Base-by-base conservation (phyloP, 2,329 filamentous ascomycete genomes). In the Plectosphaerella sp. region DNA sequence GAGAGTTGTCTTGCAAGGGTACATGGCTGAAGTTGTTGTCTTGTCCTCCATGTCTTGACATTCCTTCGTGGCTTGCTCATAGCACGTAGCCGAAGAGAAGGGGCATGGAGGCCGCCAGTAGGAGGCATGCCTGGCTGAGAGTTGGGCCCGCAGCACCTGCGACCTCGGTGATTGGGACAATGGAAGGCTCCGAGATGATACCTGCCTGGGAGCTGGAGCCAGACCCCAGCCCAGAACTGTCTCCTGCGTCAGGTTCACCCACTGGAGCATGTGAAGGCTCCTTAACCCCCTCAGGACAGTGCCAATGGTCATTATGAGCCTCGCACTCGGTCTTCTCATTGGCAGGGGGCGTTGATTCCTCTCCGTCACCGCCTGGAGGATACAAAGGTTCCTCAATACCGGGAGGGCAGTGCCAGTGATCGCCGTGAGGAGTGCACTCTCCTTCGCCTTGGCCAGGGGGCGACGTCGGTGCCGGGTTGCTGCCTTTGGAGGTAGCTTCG, bases 371-470 rank as follows among this genome's bases (percentile, higher is more conserved):
- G 12, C 15, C 15, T n/a, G 48, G 48, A 35, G 48, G 48, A 37
- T 18, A 3, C 4, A 39, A 20, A 11, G 48, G 48, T 24, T 43
- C 39, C 16, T 43, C 39, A 16, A 50, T 24, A 10, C 48, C 48
- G 14, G 22, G 22, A 28, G 48, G 48, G 24, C 55, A 55, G 25
- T 57, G 55, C 53, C 53, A 57, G 8, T 57, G 51, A 8, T 55
- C 47, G 14, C 39, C 43, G 20, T 57, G 53, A 3, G 55, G 50
- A 4, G 22, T 48, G 24, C 48, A 57, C 1, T 37, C 25, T 1
- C 24, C 49, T 8, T 48, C 15, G 0, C 37, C 15, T 18, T 47
- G 15, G 11, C n/a, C 41, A 18, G 41, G 41, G 11, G 20, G 41
- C 12, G 41, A 12, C n/a, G 41, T 12, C 41, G 15, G 12, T 18